Base-by-base conservation (phyloP, 228 moss, liverwort and hornwort genomes). In the Sphagnum fallax region DNA sequence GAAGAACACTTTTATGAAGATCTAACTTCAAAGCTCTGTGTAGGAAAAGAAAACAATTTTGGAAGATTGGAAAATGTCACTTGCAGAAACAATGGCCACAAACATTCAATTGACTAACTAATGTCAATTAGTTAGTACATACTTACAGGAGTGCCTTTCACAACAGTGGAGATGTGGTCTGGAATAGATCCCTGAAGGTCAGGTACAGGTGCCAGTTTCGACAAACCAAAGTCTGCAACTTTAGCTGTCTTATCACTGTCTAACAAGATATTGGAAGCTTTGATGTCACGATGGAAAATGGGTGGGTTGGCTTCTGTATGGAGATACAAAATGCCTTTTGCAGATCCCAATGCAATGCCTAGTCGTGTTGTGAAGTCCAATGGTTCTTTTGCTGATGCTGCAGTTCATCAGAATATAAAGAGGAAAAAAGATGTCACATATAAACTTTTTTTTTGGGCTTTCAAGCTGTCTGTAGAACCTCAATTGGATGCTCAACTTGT, bases 271-370 rank as follows among this genome's bases (percentile, higher is more conserved):
- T 81, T 81, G 59, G 16, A 51, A 4, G 81, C 59, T 48, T 81
- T 81, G 49, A 82, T 82, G 68, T 82, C 81, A 3, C 81, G 78
- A 50, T 82, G 81, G 13, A 82, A 82, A 7, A 82, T 78, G 5
- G 81, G 81, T 5, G 81, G 81, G 61, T 77, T 49, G 49, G 78
- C 78, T 50, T 82, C 71, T 4, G 78, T 82, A 69, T 82, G 82
- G 6, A 82, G 75, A 69, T 82, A 82, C 1, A 74, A 74, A 53
- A 82, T 72, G 6, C 81, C 81, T 67, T 77, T 71, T 18, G 81
- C 81, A 6, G 78, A 64, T 50, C 81, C 81, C 10, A 78, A 73
- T 50, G 81, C 81, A 65, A 82, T 70, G 11, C 78, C 70, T 48
- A 82, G 78, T 6, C 81, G 81, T 11, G 67, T 71, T 14, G 52